Evolutionary conservation across 2,329 filamentous ascomycete species (phyloP).

Genomic region (Immersiporthe knoxdaviesiana): DNA sequence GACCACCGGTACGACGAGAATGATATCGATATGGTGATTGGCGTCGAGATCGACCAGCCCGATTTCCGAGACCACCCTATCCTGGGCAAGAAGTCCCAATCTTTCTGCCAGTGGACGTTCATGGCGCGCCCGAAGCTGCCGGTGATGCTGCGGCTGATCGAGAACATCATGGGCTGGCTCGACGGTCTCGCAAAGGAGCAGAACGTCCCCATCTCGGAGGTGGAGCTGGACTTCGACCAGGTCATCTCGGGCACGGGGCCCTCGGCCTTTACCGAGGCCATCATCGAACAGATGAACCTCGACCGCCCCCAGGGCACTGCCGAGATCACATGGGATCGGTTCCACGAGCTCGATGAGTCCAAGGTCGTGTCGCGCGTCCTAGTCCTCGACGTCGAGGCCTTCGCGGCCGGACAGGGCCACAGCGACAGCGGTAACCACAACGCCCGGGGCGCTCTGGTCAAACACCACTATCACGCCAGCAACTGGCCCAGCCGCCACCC

Average conservation of each 20-base stretch:
- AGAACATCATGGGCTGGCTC: slow-evolving; percentile 70
- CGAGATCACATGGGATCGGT: slow-evolving; percentile 63
- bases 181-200: slow-evolving; percentile 62
- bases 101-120: slow-evolving; percentile 78
- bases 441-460: slow-evolving; percentile 66
- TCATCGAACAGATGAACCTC: slow-evolving; percentile 66
- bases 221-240: slow-evolving; percentile 72
- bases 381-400: slow-evolving; percentile 71
- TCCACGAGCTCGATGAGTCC: slow-evolving; percentile 69
- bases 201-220: slow-evolving; percentile 59
- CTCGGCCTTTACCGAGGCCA: slow-evolving; percentile 68
- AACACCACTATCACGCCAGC: slow-evolving; percentile 76
- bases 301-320: slow-evolving; percentile 37
- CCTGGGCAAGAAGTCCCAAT: slow-evolving; percentile 68
- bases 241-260: slow-evolving; percentile 75
- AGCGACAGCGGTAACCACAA: slow-evolving; percentile 74
- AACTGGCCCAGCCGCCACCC: slow-evolving; percentile 71
- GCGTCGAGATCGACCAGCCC: slow-evolving; percentile 72
- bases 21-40: slow-evolving; percentile 73
- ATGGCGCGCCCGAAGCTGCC: slow-evolving; percentile 69
- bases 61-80: slow-evolving; percentile 66
- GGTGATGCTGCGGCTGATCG: slow-evolving; percentile 69
- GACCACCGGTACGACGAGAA: slow-evolving; percentile 62
- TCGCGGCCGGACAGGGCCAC: slow-evolving; percentile 73
- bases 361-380: slow-evolving; percentile 66